Evolutionary conservation across 371 early-diverging fungal genomes (phyloP), one percentile per base, ranked within the genome.

Genomic region (Mortierella sp.): DNA sequence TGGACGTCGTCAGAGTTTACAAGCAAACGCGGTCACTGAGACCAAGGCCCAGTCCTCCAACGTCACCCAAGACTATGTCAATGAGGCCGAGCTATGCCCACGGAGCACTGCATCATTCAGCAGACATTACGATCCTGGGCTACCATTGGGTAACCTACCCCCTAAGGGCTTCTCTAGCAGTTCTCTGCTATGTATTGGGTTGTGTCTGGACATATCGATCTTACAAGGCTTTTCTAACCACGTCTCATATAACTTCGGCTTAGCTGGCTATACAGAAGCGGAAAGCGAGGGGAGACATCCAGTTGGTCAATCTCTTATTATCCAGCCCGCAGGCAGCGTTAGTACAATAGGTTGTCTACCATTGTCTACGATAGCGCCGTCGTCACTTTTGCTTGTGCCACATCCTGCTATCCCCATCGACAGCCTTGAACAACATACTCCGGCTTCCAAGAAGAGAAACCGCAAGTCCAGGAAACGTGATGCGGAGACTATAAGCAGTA

Each of bases 1-100:
- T 28, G 41, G 48, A 6, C 56, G 60, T 21, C 50, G 61, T 15
- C 57, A 51, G 34, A 46, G 31, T 4, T 28, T 12, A 27, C 27
- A 6, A 1, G 3, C 31, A 19, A 3, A 9, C 23, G 44, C n/a
- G n/a, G n/a, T n/a, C n/a, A n/a, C 26, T n/a, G 2, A 1, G 42
- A 19, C 37, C 43, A 14, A 52, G 24, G 24, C 34, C 27, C 12
- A 15, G 27, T 17, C 23, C 37, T 14, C 17, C 37, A 3, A 3
- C 26, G 0, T 9, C 58, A 27, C 9, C 27, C 12, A 24, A 12
- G 2, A n/a, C 26, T 3, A 31, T 9, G 37, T 4, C n/a, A n/a
- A n/a, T n/a, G n/a, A n/a, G n/a, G n/a, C n/a, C n/a, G n/a, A n/a
- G n/a, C n/a, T n/a, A n/a, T n/a, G 2, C 12, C 21, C 12, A 11